Conservation (phyloP, 495 filamentous ascomycete species). For the Trichocladium antarcticum region DNA sequence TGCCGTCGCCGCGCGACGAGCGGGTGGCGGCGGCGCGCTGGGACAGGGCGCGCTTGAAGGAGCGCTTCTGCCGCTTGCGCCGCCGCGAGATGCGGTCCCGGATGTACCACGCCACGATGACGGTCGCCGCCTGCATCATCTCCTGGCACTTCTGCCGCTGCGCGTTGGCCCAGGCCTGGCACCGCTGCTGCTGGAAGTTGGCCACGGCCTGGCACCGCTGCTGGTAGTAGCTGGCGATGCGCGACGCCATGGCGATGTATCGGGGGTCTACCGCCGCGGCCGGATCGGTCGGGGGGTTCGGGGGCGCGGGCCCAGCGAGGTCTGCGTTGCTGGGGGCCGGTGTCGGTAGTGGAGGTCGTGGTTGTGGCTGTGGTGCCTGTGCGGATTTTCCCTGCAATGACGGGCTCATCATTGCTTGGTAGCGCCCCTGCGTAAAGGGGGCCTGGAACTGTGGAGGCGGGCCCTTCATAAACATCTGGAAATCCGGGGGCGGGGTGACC, state of each 20-base stretch:
- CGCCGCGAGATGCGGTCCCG: constrained; percentile 26
- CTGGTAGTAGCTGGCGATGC: constrained; percentile 30
- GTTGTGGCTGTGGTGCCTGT: constrained; percentile 2
- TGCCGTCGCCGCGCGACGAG: not conserved
- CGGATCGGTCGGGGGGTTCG: not conserved
- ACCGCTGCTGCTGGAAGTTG: constrained; percentile 29
- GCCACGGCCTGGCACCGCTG: constrained; percentile 28
- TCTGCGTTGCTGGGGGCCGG: not conserved
- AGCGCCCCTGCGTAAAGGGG: not conserved
- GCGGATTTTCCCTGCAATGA: not conserved
- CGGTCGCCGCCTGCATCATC: constrained; percentile 29
- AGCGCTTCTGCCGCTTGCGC: constrained; percentile 12
- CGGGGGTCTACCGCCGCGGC: constrained; percentile 17
- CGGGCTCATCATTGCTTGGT: constrained; percentile 6
- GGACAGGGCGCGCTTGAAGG: constrained; percentile 12
- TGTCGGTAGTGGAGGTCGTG: not conserved
- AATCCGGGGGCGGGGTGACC: constrained; percentile 23
- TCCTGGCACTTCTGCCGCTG: constrained; percentile 29
- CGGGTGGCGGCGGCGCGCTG: too few species aligned
- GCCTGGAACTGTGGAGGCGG: constrained; percentile 4
- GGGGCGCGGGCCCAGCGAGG: not conserved
- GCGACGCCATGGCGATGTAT: constrained; percentile 29
- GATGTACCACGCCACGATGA: constrained; percentile 31
- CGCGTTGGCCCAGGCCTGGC: constrained; percentile 27
- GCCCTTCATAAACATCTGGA: constrained; percentile 20